Base-by-base conservation (phyloP, 2,329 filamentous ascomycete genomes). In the Tolypocladium cylindrosporum region DNA sequence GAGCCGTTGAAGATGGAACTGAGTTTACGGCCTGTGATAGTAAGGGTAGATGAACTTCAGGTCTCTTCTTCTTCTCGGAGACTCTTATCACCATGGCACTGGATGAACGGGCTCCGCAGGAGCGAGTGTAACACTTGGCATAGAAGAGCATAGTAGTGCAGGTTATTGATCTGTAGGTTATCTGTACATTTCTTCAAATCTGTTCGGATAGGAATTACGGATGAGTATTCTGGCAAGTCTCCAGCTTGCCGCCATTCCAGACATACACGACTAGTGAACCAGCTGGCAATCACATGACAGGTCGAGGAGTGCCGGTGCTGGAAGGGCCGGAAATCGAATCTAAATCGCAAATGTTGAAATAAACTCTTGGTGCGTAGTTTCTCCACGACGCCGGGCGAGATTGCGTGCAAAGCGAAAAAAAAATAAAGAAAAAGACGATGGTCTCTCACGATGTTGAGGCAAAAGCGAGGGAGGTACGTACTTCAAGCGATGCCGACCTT, bases 401-500 rank as follows among this genome's bases (percentile, higher is more conserved):
- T 13, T 37, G 36, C 11, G 36, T 14, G 36, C 36, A 37, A 37
- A 4, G 11, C 36, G 36, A 13, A 19, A 41, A 7, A 41, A 19
- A 10, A 4, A 14, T 5, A 31, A 31, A 31, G 5, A 27, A 31
- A 31, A 19, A 31, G 3, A 19, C 3, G 14, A 7, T 14, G n/a
- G 24, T 6, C 11, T 27, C 16, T 48, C 13, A 19, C 7, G 16
- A 1, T 50, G 24, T 34, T 14, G 11, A 34, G 9, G 27, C 13
- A 10, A 9, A 51, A 24, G 24, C 21, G 10, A 11, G 3, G 27
- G 19, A n/a, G 16, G 53, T 54, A 54, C 53, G 53, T 54, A 54
- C 53, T 37, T 40, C n/a, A 34, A 3, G 43, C 3, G 14, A 8
- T 2, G 45, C 5, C 7, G 16, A 13, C 14, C 3, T 55, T 71